Base-by-base conservation (phyloP, 2,329 filamentous ascomycete genomes). In the Diaporthe amygdali region DNA sequence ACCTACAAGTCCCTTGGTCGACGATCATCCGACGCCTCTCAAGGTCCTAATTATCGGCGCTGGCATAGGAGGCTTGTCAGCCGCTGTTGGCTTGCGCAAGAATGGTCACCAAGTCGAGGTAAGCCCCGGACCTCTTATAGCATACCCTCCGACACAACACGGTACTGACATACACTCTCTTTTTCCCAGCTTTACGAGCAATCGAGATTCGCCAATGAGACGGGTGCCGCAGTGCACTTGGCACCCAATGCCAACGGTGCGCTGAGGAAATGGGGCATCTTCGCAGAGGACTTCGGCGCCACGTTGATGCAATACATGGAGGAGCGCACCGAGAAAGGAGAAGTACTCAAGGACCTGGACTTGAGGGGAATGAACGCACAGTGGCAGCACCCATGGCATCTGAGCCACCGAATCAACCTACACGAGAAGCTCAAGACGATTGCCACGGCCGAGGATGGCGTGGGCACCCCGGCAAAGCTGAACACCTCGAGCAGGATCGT, bases 141-240 rank as follows among this genome's bases (percentile, higher is more conserved):
- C 12, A 12, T 17, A 3, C 30, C 5, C 9, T 25, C 41, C 9
- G 8, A 30, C n/a, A n/a, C n/a, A n/a, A 3, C 1, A 20, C n/a
- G 41, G 12, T 5, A 47, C 30, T 63, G 59, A 63, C 59, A n/a
- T n/a, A n/a, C n/a, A 56, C 52, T 25, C 56, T 66, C 14, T 5
- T 41, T 20, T 44, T 47, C 14, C 54, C 68, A 88, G 85, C 71
- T 90, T 0, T 87, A 84, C 63, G 89, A 91, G 74, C 85, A 89
- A 76, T 90, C 88, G 0, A 81, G 81, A 2, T 85, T 91, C 41
- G 85, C 86, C 20, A 85, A 82, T 64, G 89, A 91, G 77, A 79
- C 84, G 1, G 90, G 90, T 0, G 89, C 90, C 3, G 90, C 90
- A 0, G 84, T 92, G n/a, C 89, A 92, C 75, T 77, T 92, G 5